Percentiles rank a stretch among this genome's conserved stretches.
Evolutionary conservation across 768 basidiomycete species (phyloP).

Genomic region (Termitomyces heimii): DNA sequence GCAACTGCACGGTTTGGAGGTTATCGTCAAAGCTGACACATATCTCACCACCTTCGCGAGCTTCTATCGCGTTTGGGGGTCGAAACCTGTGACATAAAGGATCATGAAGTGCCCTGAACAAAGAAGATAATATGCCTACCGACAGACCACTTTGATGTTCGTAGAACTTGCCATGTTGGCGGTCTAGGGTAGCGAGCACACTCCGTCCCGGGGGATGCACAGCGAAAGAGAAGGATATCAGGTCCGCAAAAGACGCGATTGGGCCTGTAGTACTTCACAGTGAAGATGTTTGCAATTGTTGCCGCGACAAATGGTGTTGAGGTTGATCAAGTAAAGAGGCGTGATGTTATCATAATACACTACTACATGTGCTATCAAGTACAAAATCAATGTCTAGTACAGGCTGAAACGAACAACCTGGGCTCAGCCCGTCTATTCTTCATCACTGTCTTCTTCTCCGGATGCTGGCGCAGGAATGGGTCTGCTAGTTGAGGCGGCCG

Average conservation of each 20-base stretch:
- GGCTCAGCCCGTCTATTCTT: constrained; percentile 27
- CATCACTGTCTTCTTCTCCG: constrained; percentile 47
- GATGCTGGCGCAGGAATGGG: constrained; percentile 35
- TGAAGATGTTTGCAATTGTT: constrained; percentile 21
- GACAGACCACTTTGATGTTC: constrained; percentile 99
- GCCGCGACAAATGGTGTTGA: constrained; percentile 13
- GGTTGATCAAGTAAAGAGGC: neutral
- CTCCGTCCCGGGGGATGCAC: constrained; percentile 12
- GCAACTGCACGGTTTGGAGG: constrained; percentile 78
- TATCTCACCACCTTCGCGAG: constrained; percentile 81
- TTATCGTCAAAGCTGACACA: constrained; percentile 88
- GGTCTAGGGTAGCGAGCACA: constrained; percentile 13
- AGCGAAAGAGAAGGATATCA: constrained; percentile 8
- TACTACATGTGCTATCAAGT: constrained; percentile 10
- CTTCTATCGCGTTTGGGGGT: constrained; percentile 88
- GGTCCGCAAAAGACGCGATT: constrained; percentile 11
- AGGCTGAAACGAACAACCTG: constrained; percentile 4
- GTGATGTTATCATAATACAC: constrained; percentile 10
- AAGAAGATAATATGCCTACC: constrained; percentile 49
- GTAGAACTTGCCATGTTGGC: constrained; percentile 64
- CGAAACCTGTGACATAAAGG: constrained; percentile 63
- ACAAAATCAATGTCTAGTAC: constrained; percentile 11
- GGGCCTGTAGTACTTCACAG: neutral
- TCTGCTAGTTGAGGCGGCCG: constrained; percentile 55
- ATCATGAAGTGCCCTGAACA: constrained; percentile 10